Evolutionary conservation across 73 alveolate genomes (phyloP), one percentile per base, ranked within the genome.

Genomic region (Paramecium biaurelia): DNA sequence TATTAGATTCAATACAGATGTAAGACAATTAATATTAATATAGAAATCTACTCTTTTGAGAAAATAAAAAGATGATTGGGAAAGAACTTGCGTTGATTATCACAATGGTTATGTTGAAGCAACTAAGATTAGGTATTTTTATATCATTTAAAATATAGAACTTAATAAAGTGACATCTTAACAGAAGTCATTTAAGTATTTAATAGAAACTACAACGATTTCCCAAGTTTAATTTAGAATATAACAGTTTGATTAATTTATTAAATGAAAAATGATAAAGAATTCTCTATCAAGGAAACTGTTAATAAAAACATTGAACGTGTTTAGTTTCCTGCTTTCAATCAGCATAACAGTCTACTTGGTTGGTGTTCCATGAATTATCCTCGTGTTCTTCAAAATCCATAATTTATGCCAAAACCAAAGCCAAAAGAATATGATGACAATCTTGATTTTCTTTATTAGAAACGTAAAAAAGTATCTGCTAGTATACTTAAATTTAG

Each of bases 301-400:
- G 87, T 86, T 7, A 86, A 86, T 63, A 86, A 86, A 49, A 86
- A 86, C 63, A 41, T 86, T 12, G 93, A 86, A 23, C 68, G 76
- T 12, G 76, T 63, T 41, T 35, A 86, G 85, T 63, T 86, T 37
- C 93, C 93, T 38, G 67, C 86, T 37, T 86, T 86, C 85, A 86
- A 76, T 41, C 21, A 86, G 18, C 93, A 86, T 15, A 86, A 37
- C 18, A 57, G 86, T n/a, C 68, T 86, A 7, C 57, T 86, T 32
- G 93, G 93, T 57, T 86, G 93, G 93, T 86, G 88, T 14, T 57
- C 93, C 0, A 86, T 86, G 93, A 86, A 86, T 86, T 86, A 86
- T 18, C 93, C 93, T 57, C 70, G 87, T 34, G 93, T 86, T 9
- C 63, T 86, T 1, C 24, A 59, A 28, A 86, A 86, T 86, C 93